Percentiles rank a stretch among this genome's conserved stretches.
These are phyloP conservation scores for Stachybotrys echinatus DNA, from an alignment of 2,329 filamentous ascomycete species.

Conservation along the genomic window DNA sequence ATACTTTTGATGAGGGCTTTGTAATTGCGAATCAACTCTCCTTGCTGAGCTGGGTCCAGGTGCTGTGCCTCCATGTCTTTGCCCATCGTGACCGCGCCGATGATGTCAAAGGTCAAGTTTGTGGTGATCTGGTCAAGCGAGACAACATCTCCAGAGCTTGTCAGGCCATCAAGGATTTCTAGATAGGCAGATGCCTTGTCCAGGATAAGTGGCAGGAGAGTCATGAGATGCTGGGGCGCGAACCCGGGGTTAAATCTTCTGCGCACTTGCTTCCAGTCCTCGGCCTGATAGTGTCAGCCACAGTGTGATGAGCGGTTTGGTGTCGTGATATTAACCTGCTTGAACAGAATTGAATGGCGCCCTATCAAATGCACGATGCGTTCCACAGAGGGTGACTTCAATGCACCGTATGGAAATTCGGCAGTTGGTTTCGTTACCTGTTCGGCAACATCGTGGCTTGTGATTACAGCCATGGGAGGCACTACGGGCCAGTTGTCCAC, in stretches of 20 bases:
- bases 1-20: slow-evolving; percentile 13
- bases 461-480: slow-evolving; percentile 25
- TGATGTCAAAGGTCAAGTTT: slow-evolving; percentile 33
- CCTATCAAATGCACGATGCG: slow-evolving; percentile 17
- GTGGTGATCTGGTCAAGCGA: slow-evolving; percentile 19
- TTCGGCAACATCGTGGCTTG: slow-evolving; percentile 28
- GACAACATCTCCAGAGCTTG: slow-evolving; percentile 18
- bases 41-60: slow-evolving; percentile 13
- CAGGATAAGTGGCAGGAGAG: slow-evolving; percentile 26
- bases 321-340: background rate
- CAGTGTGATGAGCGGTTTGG: background rate
- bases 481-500: slow-evolving; percentile 27
- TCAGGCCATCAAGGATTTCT: slow-evolving; percentile 20
- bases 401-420: slow-evolving; percentile 21
- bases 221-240: slow-evolving; percentile 30
- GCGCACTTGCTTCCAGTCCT: slow-evolving; percentile 18
- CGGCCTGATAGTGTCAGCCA: slow-evolving; percentile 1
- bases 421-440: slow-evolving; percentile 26
- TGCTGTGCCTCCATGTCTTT: slow-evolving; percentile 26
- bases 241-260: slow-evolving; percentile 32
- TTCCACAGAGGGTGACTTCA: slow-evolving; percentile 23
- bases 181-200: slow-evolving; percentile 18
- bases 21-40: slow-evolving; percentile 23
- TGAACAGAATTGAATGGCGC: slow-evolving; percentile 11
- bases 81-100: slow-evolving; percentile 28